Percentiles rank a stretch among this genome's conserved stretches.
phyloP scores from a whole-genome alignment of 2,329 filamentous ascomycete species.

The Claviceps purpurea region DNA sequence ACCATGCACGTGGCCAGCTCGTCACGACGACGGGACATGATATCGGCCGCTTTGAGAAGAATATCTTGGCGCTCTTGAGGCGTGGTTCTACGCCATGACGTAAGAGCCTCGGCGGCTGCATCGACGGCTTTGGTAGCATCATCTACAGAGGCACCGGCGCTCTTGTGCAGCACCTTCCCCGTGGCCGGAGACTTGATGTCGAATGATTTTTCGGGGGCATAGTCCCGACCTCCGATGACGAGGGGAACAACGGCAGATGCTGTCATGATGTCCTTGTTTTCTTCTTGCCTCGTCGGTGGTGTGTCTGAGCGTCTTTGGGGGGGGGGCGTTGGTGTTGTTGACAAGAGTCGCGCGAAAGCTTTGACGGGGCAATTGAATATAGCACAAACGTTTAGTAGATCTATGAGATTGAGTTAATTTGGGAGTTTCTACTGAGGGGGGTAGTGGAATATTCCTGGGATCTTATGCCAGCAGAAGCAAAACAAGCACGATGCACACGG shows the following conservation, averaged over 20 bases:
- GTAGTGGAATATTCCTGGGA: too few species aligned
- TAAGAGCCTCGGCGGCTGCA: constrained; percentile 52
- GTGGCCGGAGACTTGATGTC: constrained; percentile 42
- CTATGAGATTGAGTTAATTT: too few species aligned
- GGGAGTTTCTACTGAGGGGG: too few species aligned
- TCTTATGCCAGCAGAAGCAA: too few species aligned
- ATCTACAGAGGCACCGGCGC: constrained; percentile 40
- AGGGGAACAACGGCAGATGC: constrained; percentile 20
- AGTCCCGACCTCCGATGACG: constrained; percentile 30
- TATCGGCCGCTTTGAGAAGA: constrained; percentile 52
- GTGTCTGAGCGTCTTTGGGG: too few species aligned
- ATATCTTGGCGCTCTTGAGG: constrained; percentile 52
- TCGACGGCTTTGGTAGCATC: constrained; percentile 39
- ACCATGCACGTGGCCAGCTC: constrained; percentile 49
- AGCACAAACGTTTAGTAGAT: too few species aligned
- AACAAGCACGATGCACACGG: too few species aligned
- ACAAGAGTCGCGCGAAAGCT: too few species aligned
- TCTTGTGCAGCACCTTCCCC: constrained; percentile 38
- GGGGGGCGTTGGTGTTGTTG: too few species aligned
- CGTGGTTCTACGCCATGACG: constrained; percentile 52
- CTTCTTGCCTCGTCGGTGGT: too few species aligned
- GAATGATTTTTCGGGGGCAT: constrained; percentile 33
- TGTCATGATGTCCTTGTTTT: neutral
- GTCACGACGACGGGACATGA: constrained; percentile 44
- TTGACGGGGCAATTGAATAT: too few species aligned